These are phyloP conservation scores for Botrytis medusae DNA, from an alignment of 2,329 filamentous ascomycete genomes.

Conservation along the genomic window DNA sequence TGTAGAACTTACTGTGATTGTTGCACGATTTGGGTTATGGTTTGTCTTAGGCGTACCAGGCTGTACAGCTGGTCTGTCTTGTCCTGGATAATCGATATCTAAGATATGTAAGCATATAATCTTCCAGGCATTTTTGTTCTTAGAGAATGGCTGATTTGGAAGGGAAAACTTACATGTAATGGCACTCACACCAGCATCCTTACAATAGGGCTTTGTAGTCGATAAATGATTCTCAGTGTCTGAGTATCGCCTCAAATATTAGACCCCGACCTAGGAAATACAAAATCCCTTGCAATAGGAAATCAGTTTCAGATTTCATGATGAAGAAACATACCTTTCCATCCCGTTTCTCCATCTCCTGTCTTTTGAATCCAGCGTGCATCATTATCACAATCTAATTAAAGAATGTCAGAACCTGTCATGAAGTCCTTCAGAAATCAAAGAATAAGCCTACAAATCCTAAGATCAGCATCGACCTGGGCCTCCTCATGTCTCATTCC, in stretches of 20 bases:
- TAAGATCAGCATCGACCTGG: not conserved
- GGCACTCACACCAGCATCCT: not conserved
- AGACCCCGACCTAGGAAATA: not conserved
- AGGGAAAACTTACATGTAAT: not conserved
- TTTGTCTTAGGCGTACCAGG: not conserved
- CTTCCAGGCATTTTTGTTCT: not conserved
- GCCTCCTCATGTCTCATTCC: not conserved
- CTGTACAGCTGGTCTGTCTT: not conserved
- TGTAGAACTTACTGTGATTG: not conserved
- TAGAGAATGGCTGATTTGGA: not conserved
- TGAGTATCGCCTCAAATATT: not conserved
- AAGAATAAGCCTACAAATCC: not conserved
- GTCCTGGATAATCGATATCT: not conserved
- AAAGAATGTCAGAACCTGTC: not conserved
- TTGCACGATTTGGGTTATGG: not conserved
- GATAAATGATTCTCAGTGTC: not conserved
- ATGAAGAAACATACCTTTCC: not conserved
- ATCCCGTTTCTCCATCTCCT: not conserved
- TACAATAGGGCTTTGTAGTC: not conserved
- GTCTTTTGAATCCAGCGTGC: not conserved
- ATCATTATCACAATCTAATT: not conserved
- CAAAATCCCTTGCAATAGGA: not conserved
- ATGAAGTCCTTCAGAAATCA: not conserved
- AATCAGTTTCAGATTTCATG: not conserved
- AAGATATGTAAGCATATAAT: not conserved